phyloP scores from a whole-genome alignment of 2,329 filamentous ascomycete genomes.

The Cladophialophora psammophila region DNA sequence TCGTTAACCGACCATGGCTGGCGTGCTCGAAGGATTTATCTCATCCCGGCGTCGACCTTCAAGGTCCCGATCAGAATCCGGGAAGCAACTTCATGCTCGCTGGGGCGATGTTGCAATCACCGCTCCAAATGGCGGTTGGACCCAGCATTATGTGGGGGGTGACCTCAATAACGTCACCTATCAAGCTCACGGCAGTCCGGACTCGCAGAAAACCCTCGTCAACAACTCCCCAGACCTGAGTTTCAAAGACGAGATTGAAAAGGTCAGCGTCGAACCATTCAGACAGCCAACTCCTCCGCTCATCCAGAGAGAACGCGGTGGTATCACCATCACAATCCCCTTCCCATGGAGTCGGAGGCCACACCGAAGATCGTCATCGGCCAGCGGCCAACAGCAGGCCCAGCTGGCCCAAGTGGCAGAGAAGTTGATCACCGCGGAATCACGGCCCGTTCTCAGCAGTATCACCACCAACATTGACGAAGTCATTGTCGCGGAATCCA shows the following conservation, averaged over 20 bases:
- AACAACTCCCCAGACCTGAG: constrained; percentile 29
- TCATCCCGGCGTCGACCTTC: constrained; percentile 28
- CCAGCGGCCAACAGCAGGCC: not conserved
- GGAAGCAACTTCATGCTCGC: constrained; percentile 45
- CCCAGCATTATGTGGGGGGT: constrained; percentile 35
- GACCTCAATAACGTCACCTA: constrained; percentile 20
- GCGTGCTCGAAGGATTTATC: constrained; percentile 31
- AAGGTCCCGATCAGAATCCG: constrained; percentile 33
- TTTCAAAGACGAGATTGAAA: constrained; percentile 21
- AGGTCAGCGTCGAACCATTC: constrained; percentile 12
- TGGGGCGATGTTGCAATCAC: constrained; percentile 52
- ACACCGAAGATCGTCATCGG: constrained; percentile 33
- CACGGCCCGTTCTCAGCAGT: constrained; percentile 8
- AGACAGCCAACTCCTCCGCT: constrained; percentile 21
- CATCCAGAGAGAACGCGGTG: constrained; percentile 29
- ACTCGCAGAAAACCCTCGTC: constrained; percentile 36
- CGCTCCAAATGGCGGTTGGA: constrained; percentile 53
- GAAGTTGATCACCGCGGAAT: constrained; percentile 13
- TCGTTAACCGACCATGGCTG: constrained; percentile 27
- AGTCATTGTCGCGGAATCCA: constrained; percentile 31
- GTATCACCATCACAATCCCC: constrained; percentile 37
- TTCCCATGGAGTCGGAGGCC: constrained; percentile 35
- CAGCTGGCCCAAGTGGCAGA: constrained; percentile 12
- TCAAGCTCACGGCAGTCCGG: constrained; percentile 34
- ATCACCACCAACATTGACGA: constrained; percentile 27